Evolutionary conservation across 805 yeast species (phyloP).

Genomic region (Pichia thaimueangensis): DNA sequence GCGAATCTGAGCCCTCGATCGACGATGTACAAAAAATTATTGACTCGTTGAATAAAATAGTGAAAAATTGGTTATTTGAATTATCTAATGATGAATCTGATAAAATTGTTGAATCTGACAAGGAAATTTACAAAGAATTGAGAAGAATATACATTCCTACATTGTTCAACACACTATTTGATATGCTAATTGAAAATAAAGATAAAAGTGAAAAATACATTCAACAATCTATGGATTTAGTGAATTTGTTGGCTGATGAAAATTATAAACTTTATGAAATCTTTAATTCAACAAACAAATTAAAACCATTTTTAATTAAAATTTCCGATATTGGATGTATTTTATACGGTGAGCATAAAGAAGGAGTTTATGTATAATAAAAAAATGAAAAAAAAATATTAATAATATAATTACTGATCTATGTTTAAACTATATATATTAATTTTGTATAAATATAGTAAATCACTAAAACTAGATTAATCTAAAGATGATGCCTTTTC

Average conservation of each 20-base stretch:
- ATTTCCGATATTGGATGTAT: conserved; percentile 48
- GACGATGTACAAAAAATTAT: conserved; percentile 15
- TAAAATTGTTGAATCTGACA: conserved; percentile 25
- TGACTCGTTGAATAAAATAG: conserved; percentile 14
- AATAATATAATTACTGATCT: too few species aligned
- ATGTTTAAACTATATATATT: too few species aligned
- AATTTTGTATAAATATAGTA: too few species aligned
- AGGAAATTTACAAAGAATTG: conserved; percentile 41
- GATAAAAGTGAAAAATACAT: conserved; percentile 32
- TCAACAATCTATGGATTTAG: conserved; percentile 50
- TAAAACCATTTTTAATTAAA: conserved; percentile 40
- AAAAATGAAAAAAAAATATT: too few species aligned
- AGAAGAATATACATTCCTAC: conserved; percentile 70
- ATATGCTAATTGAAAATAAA: conserved; percentile 42
- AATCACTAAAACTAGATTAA: conserved; percentile 31
- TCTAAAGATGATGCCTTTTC: conserved; percentile 88
- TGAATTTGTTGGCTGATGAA: conserved; percentile 65
- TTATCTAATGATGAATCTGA: conserved; percentile 20
- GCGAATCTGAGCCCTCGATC: conserved; percentile 2
- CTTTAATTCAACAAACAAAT: conserved; percentile 48
- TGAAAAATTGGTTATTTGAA: conserved; percentile 31
- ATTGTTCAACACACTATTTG: conserved; percentile 60
- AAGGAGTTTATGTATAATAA: conserved; percentile 35
- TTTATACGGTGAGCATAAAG: conserved; percentile 24
- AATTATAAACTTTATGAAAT: conserved; percentile 52